phyloP scores from a whole-genome alignment of 306 rosid genomes.

The Glycine latifolia region DNA sequence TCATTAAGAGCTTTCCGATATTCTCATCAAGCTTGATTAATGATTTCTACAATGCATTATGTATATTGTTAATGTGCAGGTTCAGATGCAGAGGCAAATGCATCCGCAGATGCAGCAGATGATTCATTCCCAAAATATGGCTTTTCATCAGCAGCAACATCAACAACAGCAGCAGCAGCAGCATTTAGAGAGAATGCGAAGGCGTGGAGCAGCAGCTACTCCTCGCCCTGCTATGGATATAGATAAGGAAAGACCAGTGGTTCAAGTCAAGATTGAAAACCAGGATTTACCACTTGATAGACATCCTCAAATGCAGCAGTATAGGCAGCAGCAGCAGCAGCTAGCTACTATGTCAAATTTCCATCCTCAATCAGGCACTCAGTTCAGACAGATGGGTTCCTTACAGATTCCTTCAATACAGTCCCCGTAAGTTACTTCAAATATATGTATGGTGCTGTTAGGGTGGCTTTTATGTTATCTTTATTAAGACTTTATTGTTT shows the following conservation, averaged over 20 bases:
- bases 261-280: constrained; percentile 88
- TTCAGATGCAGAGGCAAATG: constrained; percentile 72
- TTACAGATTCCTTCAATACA: constrained; percentile 74
- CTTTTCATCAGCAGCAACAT: constrained; percentile 60
- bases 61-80: constrained; percentile 51
- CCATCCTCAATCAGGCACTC: constrained; percentile 67
- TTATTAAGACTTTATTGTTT: constrained; percentile 37
- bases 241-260: constrained; percentile 81
- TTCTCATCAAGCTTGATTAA: constrained; percentile 17
- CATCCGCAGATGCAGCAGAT: constrained; percentile 82
- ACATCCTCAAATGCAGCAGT: constrained; percentile 83
- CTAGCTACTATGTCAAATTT: constrained; percentile 70
- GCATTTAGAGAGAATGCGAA: constrained; percentile 65
- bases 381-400: constrained; percentile 76
- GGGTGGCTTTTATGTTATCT: constrained; percentile 1
- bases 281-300: constrained; percentile 74
- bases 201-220: constrained; percentile 62
- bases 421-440: constrained; percentile 66
- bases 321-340: constrained; percentile 69
- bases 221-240: constrained; percentile 72
- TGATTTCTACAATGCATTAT: not conserved
- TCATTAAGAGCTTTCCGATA: constrained; percentile 23
- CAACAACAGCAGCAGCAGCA: not conserved
- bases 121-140: constrained; percentile 58
- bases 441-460: constrained; percentile 31